A percentile compares a stretch with the other conserved stretches of the same genome.
Conservation (phyloP, 1,139 yeast genomes). For the Debaryomycetaceae sp. region DNA sequence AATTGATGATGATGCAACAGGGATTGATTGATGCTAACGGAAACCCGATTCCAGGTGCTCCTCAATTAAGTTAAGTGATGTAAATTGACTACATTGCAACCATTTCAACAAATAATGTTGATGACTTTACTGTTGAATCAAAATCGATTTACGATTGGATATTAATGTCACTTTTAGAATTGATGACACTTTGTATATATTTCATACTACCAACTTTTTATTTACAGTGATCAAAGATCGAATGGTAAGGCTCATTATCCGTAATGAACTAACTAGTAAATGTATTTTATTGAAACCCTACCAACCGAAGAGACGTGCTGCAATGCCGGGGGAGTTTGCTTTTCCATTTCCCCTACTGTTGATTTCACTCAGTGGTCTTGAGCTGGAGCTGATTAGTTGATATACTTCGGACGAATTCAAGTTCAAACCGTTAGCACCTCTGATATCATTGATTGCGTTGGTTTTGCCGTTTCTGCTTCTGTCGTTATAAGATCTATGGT, state of each 20-base stretch:
- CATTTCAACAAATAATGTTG: background rate
- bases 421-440: slow-evolving; percentile 2
- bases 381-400: slow-evolving; percentile 15
- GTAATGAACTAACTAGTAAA: slow-evolving; percentile 2
- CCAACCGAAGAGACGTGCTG: slow-evolving; percentile 38
- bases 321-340: slow-evolving; percentile 10
- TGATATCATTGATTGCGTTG: background rate
- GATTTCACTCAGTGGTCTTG: background rate
- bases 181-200: background rate
- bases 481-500: background rate
- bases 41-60: slow-evolving; percentile 78
- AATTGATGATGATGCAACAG: slow-evolving; percentile 72
- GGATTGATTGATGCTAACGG: slow-evolving; percentile 78
- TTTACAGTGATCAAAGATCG: slow-evolving; percentile 1
- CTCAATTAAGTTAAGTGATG: slow-evolving; percentile 24
- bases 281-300: slow-evolving; percentile 6
- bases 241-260: slow-evolving; percentile 1
- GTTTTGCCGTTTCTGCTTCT: background rate
- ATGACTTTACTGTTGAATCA: background rate
- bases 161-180: background rate
- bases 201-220: slow-evolving; percentile 1
- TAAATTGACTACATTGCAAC: slow-evolving; percentile 8
- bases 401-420: slow-evolving; percentile 23
- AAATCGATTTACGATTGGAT: background rate
- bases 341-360: background rate